Evolutionary conservation across 2,329 filamentous ascomycete species (phyloP), one percentile per base, ranked within the genome.

Genomic region (Scedosporium minutisporum): DNA sequence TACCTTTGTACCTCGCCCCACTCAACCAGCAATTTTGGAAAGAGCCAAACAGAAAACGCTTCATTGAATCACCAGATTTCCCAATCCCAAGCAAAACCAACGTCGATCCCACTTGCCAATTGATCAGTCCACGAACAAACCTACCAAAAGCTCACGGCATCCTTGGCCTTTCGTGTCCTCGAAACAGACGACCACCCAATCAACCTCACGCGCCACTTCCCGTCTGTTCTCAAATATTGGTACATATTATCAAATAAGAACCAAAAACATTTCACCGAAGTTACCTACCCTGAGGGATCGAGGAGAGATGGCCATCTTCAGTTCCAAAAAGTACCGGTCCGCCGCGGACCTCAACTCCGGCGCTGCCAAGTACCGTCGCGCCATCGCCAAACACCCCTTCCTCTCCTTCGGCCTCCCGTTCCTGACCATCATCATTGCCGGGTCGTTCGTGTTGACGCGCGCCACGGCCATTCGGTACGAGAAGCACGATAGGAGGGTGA

Each of bases 401-500:
- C 78, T 92, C 29, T 85, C 96, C 66, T 99, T 99, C 73, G 96
- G 96, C 2, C 82, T 99, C 3, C 96, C 95, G 0, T 99, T 99
- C 75, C 84, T 99, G 67, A 78, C 85, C 63, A 87, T 96, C 64
- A 96, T 99, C 71, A 85, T 99, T 27, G 91, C 88, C 1, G 93
- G 92, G 0, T 96, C 91, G 3, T 99, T 99, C 75, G 89, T 96
- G 69, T 83, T 99, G 58, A 97, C 95, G 0, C 95, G 93, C 1
- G 95, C 93, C 4, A 93, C 96, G 23, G 95, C 96, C 14, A 80
- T 99, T 58, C 85, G 96, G 64, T 99, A 97, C 76, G 95, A 99
- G 77, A 86, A 90, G 65, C 87, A 97, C 71, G 95, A 99, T 73
- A 86, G 91, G 66, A 93, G 91, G 77, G 91, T 97, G 64, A 84